Evolutionary conservation across 2,329 filamentous ascomycete species (phyloP).

Genomic region (Metarhizium sp.): DNA sequence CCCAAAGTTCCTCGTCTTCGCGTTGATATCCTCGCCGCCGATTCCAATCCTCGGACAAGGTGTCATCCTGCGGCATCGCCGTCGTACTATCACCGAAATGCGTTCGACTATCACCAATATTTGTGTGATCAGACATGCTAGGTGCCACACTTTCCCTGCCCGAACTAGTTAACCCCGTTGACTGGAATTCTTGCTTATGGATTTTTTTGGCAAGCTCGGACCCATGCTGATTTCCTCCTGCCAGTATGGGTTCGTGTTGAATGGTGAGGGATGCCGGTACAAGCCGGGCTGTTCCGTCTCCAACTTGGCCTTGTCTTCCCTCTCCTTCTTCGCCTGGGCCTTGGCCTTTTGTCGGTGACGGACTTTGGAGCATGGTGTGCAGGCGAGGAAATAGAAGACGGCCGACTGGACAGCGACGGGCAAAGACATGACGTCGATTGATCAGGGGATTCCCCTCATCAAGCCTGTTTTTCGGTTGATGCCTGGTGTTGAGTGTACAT

Average conservation of each 20-base stretch:
- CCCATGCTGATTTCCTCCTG: slow-evolving; percentile 76
- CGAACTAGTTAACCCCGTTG: slow-evolving; percentile 49
- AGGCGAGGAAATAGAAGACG: slow-evolving; percentile 69
- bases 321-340: slow-evolving; percentile 59
- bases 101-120: slow-evolving; percentile 25
- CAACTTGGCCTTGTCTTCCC: slow-evolving; percentile 53
- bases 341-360: slow-evolving; percentile 61
- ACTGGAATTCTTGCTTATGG: slow-evolving; percentile 46
- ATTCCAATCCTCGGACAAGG: slow-evolving; percentile 54
- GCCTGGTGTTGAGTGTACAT: slow-evolving; percentile 8
- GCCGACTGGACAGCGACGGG: slow-evolving; percentile 61
- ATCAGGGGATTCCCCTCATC: slow-evolving; percentile 3
- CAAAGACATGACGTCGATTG: slow-evolving; percentile 30
- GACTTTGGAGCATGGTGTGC: slow-evolving; percentile 67
- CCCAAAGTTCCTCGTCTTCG: slow-evolving; percentile 84
- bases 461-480: slow-evolving; percentile 6
- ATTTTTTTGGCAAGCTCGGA: slow-evolving; percentile 60
- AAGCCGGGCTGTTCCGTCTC: slow-evolving; percentile 61
- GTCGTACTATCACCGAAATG: slow-evolving; percentile 20
- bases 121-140: slow-evolving; percentile 29
- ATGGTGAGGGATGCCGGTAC: slow-evolving; percentile 74
- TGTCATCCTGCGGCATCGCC: slow-evolving; percentile 28
- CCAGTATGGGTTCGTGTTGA: slow-evolving; percentile 85
- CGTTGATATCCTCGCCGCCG: slow-evolving; percentile 65
- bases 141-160: slow-evolving; percentile 43